Base-by-base conservation (phyloP, 305 asterid species). In the Solanum hybrid region DNA sequence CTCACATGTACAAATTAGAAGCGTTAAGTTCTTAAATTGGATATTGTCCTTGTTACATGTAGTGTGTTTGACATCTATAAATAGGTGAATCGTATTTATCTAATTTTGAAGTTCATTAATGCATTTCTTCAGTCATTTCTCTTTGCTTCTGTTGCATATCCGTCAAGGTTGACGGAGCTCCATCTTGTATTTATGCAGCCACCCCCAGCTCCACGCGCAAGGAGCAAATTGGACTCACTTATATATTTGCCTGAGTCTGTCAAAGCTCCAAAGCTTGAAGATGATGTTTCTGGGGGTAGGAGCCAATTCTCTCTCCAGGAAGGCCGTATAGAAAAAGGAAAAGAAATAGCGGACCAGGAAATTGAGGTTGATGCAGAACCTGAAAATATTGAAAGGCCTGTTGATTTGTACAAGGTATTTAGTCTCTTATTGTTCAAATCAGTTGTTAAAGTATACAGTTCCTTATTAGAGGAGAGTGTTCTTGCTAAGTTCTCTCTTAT, bases 221-320 rank as follows among this genome's bases (percentile, higher is more conserved):
- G 93, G 94, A 96, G 97, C 98, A 97, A 97, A 93, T 91, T 97
- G 97, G 99, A 97, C 92, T 93, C 98, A 26, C 94, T 97, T 89
- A 89, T 96, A 67, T 93, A 95, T 92, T 92, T 95, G 96, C 98
- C 99, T 11, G 96, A 95, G 90, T 91, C 94, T 87, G 89, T 90
- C 89, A 93, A 88, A 91, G 87, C 95, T 77, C 90, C 94, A 87
- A 91, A 75, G 82, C 90, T 90, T 88, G 95, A 94, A 86, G 94
- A 95, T 77, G 83, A 40, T 20, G 88, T 86, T 69, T 76, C 90
- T 8, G 61, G 22, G 39, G 92, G 89, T 88, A 90, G 34, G 89
- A 46, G 89, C 75, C 91, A 92, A 69, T 88, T 94, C 64, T 86
- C 90, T 37, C 61, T 33, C 92, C 93, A 93, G 75, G 93, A 89